Conservation (phyloP, 169 alveolate genomes). For the Plasmodium cynomolgi region DNA sequence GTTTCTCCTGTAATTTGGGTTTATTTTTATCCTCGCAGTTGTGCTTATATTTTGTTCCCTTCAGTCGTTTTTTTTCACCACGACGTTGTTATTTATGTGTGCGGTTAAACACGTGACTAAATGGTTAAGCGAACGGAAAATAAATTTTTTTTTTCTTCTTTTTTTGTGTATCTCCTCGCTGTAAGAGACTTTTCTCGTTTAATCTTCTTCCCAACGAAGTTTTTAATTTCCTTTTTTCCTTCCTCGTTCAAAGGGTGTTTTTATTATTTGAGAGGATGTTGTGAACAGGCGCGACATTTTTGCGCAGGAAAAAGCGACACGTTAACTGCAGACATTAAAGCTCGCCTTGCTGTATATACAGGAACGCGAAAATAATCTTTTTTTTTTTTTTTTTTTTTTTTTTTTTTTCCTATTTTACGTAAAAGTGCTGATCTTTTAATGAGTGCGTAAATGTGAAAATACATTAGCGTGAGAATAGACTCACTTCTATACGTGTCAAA, state of each 20-base stretch:
- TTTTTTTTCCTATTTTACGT: background rate
- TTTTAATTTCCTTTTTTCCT: background rate
- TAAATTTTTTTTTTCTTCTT: background rate
- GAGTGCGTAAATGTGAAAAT: background rate
- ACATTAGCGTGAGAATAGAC: background rate
- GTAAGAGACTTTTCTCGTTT: background rate
- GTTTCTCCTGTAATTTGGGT: background rate
- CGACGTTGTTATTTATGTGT: background rate
- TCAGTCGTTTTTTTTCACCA: background rate
- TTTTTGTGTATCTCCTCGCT: background rate
- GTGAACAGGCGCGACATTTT: background rate
- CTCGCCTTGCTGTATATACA: background rate
- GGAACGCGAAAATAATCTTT: background rate
- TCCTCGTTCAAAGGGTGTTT: background rate
- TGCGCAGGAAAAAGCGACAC: background rate
- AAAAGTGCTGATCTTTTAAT: background rate
- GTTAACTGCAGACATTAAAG: background rate
- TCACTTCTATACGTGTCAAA: background rate
- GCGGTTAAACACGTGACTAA: background rate
- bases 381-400: background rate
- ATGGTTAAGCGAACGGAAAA: background rate
- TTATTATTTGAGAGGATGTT: background rate
- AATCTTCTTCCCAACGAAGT: background rate
- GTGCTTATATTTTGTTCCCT: background rate
- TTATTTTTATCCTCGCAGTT: background rate